Percentiles rank a stretch among this genome's conserved stretches.
These are phyloP conservation scores for Flammula alnicola DNA, from an alignment of 1,284 basidiomycete species.

Conservation along the genomic window DNA sequence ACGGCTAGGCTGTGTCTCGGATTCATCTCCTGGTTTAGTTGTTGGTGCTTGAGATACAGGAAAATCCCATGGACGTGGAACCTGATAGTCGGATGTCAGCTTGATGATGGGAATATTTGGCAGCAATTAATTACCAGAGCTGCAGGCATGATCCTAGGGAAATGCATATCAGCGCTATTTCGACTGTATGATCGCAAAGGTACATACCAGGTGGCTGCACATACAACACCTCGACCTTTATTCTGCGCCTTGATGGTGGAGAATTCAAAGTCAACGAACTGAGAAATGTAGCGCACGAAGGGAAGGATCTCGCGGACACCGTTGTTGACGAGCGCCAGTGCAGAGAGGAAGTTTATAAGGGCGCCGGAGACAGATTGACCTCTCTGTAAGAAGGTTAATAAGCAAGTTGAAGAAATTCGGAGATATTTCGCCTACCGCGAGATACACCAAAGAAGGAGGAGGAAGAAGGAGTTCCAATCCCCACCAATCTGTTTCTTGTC, in stretches of 20 bases:
- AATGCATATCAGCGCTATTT: slow-evolving; percentile 7
- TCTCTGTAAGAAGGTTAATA: slow-evolving; percentile 40
- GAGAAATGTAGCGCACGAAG: slow-evolving; percentile 77
- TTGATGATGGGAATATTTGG: background rate
- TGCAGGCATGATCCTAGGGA: slow-evolving; percentile 71
- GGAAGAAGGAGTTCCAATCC: slow-evolving; percentile 77
- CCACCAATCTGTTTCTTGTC: slow-evolving; percentile 71
- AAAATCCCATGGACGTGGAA: slow-evolving; percentile 81
- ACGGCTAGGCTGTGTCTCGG: background rate
- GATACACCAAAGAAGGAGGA: slow-evolving; percentile 62
- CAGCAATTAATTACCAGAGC: slow-evolving; percentile 52
- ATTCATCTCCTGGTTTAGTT: background rate
- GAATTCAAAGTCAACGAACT: slow-evolving; percentile 78
- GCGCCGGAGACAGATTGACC: slow-evolving; percentile 65
- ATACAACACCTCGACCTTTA: slow-evolving; percentile 76
- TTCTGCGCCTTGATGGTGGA: slow-evolving; percentile 64
- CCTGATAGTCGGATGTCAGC: slow-evolving; percentile 34
- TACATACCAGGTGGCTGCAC: slow-evolving; percentile 78
- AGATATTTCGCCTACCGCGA: slow-evolving; percentile 49
- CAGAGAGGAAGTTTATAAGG: slow-evolving; percentile 73
- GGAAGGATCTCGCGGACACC: slow-evolving; percentile 79
- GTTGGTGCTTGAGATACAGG: slow-evolving; percentile 37
- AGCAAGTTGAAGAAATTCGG: background rate
- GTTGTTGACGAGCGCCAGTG: slow-evolving; percentile 65
- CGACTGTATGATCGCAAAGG: background rate